These are phyloP conservation scores for Crinitomyces ghanaensis DNA, from an alignment of 805 yeast species.

Conservation along the genomic window DNA sequence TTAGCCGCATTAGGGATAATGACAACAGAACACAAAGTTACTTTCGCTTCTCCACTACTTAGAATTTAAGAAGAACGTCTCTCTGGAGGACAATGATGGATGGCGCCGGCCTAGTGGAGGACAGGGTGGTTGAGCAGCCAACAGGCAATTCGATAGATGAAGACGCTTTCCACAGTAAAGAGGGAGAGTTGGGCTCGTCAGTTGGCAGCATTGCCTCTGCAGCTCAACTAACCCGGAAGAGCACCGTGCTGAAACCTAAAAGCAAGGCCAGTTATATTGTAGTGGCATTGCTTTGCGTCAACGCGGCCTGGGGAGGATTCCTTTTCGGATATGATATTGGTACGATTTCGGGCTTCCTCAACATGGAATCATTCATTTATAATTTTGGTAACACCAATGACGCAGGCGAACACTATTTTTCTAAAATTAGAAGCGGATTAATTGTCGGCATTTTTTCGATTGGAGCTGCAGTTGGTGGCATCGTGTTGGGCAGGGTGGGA, in stretches of 20 bases:
- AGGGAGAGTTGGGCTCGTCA: too few relatives aligned
- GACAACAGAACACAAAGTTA: too few relatives aligned
- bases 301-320: slow-evolving; percentile 54
- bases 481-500: slow-evolving; percentile 40
- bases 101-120: too few relatives aligned
- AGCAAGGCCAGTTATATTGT: slow-evolving; percentile 5
- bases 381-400: slow-evolving; percentile 36
- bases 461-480: slow-evolving; percentile 62
- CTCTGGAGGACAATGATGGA: too few relatives aligned
- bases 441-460: slow-evolving; percentile 59
- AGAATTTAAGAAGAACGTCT: too few relatives aligned
- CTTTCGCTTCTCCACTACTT: too few relatives aligned
- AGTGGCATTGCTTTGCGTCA: slow-evolving; percentile 31
- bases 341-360: slow-evolving; percentile 47
- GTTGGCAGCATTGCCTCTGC: too few relatives aligned
- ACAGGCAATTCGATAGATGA: too few relatives aligned
- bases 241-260: not conserved
- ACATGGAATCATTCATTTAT: slow-evolving; percentile 38
- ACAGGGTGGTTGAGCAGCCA: too few relatives aligned
- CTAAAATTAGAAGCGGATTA: slow-evolving; percentile 47
- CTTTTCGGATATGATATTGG: slow-evolving; percentile 60
- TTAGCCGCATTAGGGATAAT: too few relatives aligned
- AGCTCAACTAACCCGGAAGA: too few relatives aligned
- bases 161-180: too few relatives aligned
- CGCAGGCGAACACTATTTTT: slow-evolving; percentile 29